Evolutionary conservation across 495 filamentous ascomycete species (phyloP), one percentile per base, ranked within the genome.

Genomic region (Annulohypoxylon bovei): DNA sequence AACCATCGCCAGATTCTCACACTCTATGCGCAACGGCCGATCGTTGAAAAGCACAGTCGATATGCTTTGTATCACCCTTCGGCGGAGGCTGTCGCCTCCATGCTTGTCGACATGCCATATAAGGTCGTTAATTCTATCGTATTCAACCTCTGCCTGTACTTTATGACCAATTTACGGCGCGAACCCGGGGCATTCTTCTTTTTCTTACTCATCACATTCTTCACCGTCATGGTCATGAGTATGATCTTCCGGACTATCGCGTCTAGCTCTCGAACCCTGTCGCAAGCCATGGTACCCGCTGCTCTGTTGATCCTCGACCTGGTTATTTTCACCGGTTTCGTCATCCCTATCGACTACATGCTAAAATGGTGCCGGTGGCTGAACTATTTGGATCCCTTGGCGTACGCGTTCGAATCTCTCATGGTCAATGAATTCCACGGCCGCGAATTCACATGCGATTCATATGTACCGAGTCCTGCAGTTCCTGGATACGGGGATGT

Each of bases 61-160:
- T 98, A 97, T 75, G 94, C 94, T n/a, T 82, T 97, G 20, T 97
- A 97, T 72, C 94, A 97, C 75, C 92, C 94, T 0, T 93, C 91
- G 3, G 90, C 93, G 12, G 94, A 97, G 81, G 92, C 93, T 1
- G 84, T 96, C 54, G 88, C 93, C 2, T 93, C 90, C 11, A 93
- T 94, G 87, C 80, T 97, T 20, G 89, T 87, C 62, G 94, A 97
- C 71, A 71, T 97, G 70, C 94, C 94, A 0, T 92, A 94, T 78
- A 88, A 88, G 74, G 59, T 87, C 4, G 22, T 59, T 30, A 86
- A 84, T 50, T 54, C 79, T 0, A 75, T 87, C 53, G 71, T 79
- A 2, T 89, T 89, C 76, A 87, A 97, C 86, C 57, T 93, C 0
- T 88, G 89, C 5, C 78, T 97, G 49, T 98, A 98, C 80, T 97